Conservation (phyloP, 208 protist genomes). For the Crithidia brevicula region DNA sequence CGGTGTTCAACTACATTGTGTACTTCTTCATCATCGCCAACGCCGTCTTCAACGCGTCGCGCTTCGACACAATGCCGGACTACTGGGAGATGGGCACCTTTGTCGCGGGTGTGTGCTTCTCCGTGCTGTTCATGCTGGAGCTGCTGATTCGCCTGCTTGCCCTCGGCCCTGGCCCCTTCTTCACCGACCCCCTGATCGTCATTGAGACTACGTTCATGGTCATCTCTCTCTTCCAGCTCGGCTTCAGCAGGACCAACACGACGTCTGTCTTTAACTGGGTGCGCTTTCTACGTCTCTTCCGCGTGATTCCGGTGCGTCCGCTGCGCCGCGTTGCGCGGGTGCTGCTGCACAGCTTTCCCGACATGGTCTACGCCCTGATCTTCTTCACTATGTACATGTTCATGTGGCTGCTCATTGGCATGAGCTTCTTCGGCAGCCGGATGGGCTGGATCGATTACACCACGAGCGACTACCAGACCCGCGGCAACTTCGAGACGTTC, state of each 20-base stretch:
- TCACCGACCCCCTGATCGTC: slow-evolving; percentile 77
- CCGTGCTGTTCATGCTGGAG: slow-evolving; percentile 84
- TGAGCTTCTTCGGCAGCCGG: slow-evolving; percentile 92
- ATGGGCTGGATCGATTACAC: slow-evolving; percentile 57
- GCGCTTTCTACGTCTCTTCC: slow-evolving; percentile 79
- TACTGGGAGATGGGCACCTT: slow-evolving; percentile 82
- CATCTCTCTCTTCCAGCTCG: slow-evolving; percentile 90
- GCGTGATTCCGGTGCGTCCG: slow-evolving; percentile 59
- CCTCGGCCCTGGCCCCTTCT: slow-evolving; percentile 80
- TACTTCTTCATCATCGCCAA: slow-evolving; percentile 86
- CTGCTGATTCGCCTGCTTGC: slow-evolving; percentile 82
- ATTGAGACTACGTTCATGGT: slow-evolving; percentile 75
- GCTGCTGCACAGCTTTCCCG: slow-evolving; percentile 75
- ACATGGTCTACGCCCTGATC: slow-evolving; percentile 82
- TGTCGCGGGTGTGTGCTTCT: slow-evolving; percentile 77
- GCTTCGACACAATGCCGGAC: slow-evolving; percentile 81
- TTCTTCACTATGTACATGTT: slow-evolving; percentile 94
- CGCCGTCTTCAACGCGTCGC: slow-evolving; percentile 87
- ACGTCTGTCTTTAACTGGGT: slow-evolving; percentile 91
- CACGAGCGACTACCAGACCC: slow-evolving; percentile 45
- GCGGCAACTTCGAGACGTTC: slow-evolving; percentile 83
- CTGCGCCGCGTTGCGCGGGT: slow-evolving; percentile 81
- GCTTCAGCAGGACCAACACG: slow-evolving; percentile 78
- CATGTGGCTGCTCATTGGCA: slow-evolving; percentile 91
- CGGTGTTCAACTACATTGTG: slow-evolving; percentile 75